Conservation (phyloP, 2,329 filamentous ascomycete genomes). For the Fusarium multiceps region DNA sequence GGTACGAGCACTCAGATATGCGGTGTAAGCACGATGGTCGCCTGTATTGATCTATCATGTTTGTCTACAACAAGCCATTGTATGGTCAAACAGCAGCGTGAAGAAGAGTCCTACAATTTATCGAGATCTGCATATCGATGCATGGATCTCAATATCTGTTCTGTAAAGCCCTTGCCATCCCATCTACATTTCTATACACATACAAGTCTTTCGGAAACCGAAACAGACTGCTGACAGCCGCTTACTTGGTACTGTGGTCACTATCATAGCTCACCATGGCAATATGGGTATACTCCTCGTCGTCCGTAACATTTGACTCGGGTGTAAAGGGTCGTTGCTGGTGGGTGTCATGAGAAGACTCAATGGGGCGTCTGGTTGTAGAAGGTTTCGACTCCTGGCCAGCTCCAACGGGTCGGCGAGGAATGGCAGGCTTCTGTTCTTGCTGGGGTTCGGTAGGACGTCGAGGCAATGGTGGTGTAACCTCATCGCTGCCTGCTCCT, state of each 20-base stretch:
- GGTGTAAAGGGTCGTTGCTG: conserved; percentile 43
- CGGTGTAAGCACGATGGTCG: neutral
- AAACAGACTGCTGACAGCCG: neutral
- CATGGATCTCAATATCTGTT: neutral
- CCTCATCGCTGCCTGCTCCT: neutral
- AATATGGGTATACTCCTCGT: conserved; percentile 53
- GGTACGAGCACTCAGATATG: neutral
- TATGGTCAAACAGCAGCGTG: neutral
- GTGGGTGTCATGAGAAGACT: conserved; percentile 8
- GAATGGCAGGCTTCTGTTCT: conserved; percentile 21
- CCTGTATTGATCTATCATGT: neutral
- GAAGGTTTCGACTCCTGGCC: conserved; percentile 23
- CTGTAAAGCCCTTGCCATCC: neutral
- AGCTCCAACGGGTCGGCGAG: conserved; percentile 26
- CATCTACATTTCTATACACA: neutral
- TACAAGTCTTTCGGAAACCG: neutral
- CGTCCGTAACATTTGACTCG: conserved; percentile 46
- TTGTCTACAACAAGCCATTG: neutral
- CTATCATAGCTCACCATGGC: conserved; percentile 54
- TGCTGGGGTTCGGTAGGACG: conserved; percentile 22
- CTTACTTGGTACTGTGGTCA: conserved; percentile 25
- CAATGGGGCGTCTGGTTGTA: conserved; percentile 35
- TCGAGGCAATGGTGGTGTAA: conserved; percentile 24
- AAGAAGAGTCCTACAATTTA: neutral
- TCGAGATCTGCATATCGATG: neutral